phyloP scores from a whole-genome alignment of 2,329 filamentous ascomycete genomes.

The Plenodomus biglobosus region DNA sequence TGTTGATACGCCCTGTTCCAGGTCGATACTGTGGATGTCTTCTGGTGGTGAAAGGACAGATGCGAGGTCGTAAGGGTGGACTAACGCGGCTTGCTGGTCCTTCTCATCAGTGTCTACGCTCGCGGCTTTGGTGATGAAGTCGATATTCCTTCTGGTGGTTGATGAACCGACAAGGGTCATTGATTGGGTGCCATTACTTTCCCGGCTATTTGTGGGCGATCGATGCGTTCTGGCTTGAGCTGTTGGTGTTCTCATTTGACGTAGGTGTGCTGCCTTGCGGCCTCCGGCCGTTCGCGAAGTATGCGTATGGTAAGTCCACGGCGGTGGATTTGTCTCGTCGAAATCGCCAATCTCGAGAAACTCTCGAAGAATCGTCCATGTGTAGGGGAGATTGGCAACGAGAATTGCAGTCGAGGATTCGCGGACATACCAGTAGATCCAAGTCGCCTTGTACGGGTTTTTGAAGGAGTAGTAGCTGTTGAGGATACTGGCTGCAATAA shows the following conservation, averaged over 20 bases:
- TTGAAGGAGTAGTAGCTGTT: conserved; percentile 50
- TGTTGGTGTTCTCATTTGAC: conserved; percentile 10
- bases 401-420: conserved; percentile 39
- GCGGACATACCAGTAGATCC: conserved; percentile 40
- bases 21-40: conserved; percentile 8
- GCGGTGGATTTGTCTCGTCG: conserved; percentile 29
- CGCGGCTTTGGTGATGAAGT: conserved; percentile 8
- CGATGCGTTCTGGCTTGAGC: conserved; percentile 9
- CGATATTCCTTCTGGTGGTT: conserved; percentile 6
- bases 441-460: conserved; percentile 25
- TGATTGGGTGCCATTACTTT: conserved; percentile 12
- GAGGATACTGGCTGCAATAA: conserved; percentile 51
- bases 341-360: conserved; percentile 48
- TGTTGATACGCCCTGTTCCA: conserved; percentile 10
- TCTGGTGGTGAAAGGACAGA: conserved; percentile 1
- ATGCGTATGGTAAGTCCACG: conserved; percentile 37
- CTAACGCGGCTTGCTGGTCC: conserved; percentile 8
- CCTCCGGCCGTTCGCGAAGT: conserved; percentile 30
- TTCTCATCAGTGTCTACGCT: conserved; percentile 13
- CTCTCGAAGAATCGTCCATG: conserved; percentile 55
- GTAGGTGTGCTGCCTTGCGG: conserved; percentile 19
- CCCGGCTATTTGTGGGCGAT: conserved; percentile 6
- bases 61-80: conserved; percentile 21
- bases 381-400: conserved; percentile 55
- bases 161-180: conserved; percentile 18